phyloP scores from a whole-genome alignment of 345 rosid species.

The Ailanthus altissimus region DNA sequence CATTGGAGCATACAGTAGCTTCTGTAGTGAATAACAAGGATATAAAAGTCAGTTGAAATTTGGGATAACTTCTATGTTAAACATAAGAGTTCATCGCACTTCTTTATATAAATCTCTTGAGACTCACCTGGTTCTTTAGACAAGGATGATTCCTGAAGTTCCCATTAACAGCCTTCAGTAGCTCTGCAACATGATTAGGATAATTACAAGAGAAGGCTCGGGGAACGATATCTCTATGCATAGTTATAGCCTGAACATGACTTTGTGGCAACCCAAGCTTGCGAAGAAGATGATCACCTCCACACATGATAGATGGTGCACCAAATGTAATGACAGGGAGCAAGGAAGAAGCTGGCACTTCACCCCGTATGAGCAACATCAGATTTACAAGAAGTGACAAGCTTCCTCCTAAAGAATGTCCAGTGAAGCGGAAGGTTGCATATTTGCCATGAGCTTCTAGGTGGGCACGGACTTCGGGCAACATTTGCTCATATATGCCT shows the following conservation, averaged over 20 bases:
- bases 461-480: slow-evolving; percentile 83
- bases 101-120: neutral
- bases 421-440: slow-evolving; percentile 84
- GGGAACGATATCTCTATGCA: slow-evolving; percentile 98
- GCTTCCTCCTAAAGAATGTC: slow-evolving; percentile 98
- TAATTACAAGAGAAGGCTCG: slow-evolving; percentile 95
- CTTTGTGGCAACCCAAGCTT: slow-evolving; percentile 75
- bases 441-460: slow-evolving; percentile 58
- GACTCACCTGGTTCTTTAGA: slow-evolving; percentile 71
- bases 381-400: slow-evolving; percentile 82
- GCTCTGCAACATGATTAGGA: slow-evolving; percentile 71
- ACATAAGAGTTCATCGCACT: neutral
- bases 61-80: neutral
- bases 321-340: slow-evolving; percentile 95
- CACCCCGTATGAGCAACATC: slow-evolving; percentile 81
- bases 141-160: slow-evolving; percentile 87
- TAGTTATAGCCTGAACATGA: slow-evolving; percentile 69
- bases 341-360: slow-evolving; percentile 70
- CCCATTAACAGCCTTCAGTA: slow-evolving; percentile 86
- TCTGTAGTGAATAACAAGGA: slow-evolving; percentile 43
- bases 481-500: slow-evolving; percentile 85
- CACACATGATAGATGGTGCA: slow-evolving; percentile 93
- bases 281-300: slow-evolving; percentile 77
- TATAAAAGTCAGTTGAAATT: slow-evolving; percentile 3
- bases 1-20: slow-evolving; percentile 80